Percentiles rank a stretch among this genome's conserved stretches.
These are phyloP conservation scores for Periconia sp. DNA, from an alignment of 2,329 filamentous ascomycete species.

Conservation along the genomic window DNA sequence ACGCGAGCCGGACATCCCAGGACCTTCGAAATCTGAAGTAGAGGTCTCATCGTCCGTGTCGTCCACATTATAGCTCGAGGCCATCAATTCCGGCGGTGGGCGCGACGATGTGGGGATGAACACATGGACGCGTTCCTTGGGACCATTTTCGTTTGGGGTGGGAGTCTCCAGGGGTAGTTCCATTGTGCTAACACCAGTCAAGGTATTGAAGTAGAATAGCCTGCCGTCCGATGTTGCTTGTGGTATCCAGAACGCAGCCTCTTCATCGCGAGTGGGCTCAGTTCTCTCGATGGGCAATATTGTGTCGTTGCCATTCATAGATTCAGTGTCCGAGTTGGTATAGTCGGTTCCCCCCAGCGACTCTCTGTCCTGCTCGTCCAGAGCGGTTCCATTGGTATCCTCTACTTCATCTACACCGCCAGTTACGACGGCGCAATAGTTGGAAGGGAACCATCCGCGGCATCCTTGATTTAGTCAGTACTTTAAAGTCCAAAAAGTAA, in stretches of 20 bases:
- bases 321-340: slow-evolving; percentile 51
- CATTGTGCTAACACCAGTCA: slow-evolving; percentile 93
- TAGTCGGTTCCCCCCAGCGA: slow-evolving; percentile 46
- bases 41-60: slow-evolving; percentile 89
- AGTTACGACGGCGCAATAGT: slow-evolving; percentile 89
- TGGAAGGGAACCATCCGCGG: slow-evolving; percentile 97
- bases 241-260: slow-evolving; percentile 97
- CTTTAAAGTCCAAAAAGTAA: background rate
- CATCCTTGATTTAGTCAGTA: background rate
- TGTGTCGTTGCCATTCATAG: slow-evolving; percentile 41
- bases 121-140: slow-evolving; percentile 84
- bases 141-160: slow-evolving; percentile 77
- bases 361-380: slow-evolving; percentile 49
- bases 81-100: slow-evolving; percentile 88
- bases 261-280: slow-evolving; percentile 68
- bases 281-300: slow-evolving; percentile 69
- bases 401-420: slow-evolving; percentile 72
- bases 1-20: slow-evolving; percentile 70
- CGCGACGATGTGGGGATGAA: slow-evolving; percentile 86
- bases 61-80: slow-evolving; percentile 77
- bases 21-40: slow-evolving; percentile 78
- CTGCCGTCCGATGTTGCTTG: slow-evolving; percentile 92
- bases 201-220: slow-evolving; percentile 96
- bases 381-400: slow-evolving; percentile 60
- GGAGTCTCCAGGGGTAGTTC: slow-evolving; percentile 93